Evolutionary conservation across 306 rosid genomes (phyloP), one percentile per base, ranked within the genome.

Genomic region (Bauhinia variegata): DNA sequence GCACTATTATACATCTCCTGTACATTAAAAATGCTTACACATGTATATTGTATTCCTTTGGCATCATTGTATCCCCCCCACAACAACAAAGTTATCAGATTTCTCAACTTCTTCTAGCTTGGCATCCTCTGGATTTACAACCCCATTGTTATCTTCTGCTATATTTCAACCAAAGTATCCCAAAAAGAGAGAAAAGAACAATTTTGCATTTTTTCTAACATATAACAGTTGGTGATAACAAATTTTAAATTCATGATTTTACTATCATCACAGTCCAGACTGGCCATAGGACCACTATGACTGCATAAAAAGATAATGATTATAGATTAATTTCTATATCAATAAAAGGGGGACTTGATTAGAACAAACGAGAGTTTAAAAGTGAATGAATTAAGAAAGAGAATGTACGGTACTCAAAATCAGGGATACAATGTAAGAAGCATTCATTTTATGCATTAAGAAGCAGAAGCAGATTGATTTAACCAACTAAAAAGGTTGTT

Each of bases 141-240:
- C 75, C 69, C 84, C 92, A 63, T 84, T 79, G 66, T 18, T 66
- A 70, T 86, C 98, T 64, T 93, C 91, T 86, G 85, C 58, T 70
- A 75, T 42, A 59, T 75, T 60, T 53, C 30, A 60, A 64, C n/a
- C 60, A 32, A 41, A 38, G 39, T 16, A 11, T 33, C 63, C 5
- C 31, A 14, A 42, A 63, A 56, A 30, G 11, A 52, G 38, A 28
- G 19, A 31, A 19, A 64, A 58, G 39, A 18, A 60, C 3, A 57
- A 63, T 60, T 6, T 2, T 6, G 11, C 10, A 19, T 4, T 19
- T 23, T 32, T 60, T 65, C 52, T 30, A 1, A 52, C 41, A 59
- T 67, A 15, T 37, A 30, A 23, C 17, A 16, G 39, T 36, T 28
- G 36, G 12, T 10, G 65, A 48, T 47, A 73, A 17, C 56, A 14